Evolutionary conservation across 2,329 filamentous ascomycete genomes (phyloP).

Genomic region (Fusarium sp.): DNA sequence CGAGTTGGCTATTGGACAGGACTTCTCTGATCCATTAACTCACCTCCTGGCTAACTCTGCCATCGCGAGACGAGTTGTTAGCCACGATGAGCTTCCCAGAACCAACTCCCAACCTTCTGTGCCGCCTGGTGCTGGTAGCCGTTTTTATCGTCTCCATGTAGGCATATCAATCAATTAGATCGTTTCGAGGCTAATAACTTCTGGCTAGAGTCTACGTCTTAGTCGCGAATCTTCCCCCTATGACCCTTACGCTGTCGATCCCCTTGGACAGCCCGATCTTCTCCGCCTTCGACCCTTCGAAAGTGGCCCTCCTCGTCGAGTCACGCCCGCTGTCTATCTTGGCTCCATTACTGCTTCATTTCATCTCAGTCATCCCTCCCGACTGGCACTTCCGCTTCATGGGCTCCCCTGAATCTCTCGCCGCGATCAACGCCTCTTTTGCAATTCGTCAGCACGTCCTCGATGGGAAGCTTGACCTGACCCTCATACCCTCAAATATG

Average conservation of each 20-base stretch:
- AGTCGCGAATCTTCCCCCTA: background rate
- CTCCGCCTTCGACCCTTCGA: conserved; percentile 53
- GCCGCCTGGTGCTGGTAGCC: background rate
- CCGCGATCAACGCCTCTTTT: conserved; percentile 60
- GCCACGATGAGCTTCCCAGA: background rate
- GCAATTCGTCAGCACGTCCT: conserved; percentile 62
- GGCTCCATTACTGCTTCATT: conserved; percentile 69
- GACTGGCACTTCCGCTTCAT: conserved; percentile 73
- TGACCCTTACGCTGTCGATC: background rate
- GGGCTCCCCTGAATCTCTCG: conserved; percentile 64
- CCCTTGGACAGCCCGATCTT: background rate
- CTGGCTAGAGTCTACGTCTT: background rate
- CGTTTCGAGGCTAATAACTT: background rate
- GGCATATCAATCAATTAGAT: background rate
- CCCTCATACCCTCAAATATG: conserved; percentile 67
- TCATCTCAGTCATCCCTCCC: conserved; percentile 69
- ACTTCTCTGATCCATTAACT: too few relatives aligned
- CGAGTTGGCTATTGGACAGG: too few relatives aligned
- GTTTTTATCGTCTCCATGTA: background rate
- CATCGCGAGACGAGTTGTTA: background rate
- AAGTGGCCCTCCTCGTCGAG: conserved; percentile 71
- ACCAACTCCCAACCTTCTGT: background rate
- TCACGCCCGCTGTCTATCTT: conserved; percentile 65
- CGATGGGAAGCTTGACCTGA: conserved; percentile 66
- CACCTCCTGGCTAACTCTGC: too few relatives aligned